These are phyloP conservation scores for Salix arbutifolia DNA, from an alignment of 345 rosid genomes.

Conservation along the genomic window DNA sequence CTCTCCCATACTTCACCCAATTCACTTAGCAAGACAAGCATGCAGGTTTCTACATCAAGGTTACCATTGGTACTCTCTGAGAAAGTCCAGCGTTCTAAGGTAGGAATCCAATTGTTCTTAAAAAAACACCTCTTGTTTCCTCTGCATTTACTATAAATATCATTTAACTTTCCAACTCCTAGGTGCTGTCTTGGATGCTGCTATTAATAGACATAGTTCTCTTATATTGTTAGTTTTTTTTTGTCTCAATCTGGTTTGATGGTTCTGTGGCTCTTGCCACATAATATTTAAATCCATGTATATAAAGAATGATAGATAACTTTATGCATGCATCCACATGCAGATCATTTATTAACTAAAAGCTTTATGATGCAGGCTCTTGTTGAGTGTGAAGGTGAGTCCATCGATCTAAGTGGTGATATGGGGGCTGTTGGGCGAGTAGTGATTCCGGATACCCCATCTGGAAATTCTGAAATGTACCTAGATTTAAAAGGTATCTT, in stretches of 20 bases:
- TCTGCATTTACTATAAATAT: neutral
- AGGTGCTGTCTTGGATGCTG: neutral
- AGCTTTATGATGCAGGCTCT: slow-evolving; percentile 62
- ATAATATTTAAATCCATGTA: neutral
- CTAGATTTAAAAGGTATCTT: slow-evolving; percentile 81
- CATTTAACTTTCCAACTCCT: neutral
- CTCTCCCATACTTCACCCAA: slow-evolving; percentile 13
- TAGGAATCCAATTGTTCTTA: slow-evolving; percentile 23
- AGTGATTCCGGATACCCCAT: slow-evolving; percentile 51
- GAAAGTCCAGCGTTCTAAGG: slow-evolving; percentile 87
- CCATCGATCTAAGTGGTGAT: slow-evolving; percentile 93
- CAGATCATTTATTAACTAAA: neutral
- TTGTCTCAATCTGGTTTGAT: neutral
- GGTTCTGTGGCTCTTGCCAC: neutral
- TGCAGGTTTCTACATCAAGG: slow-evolving; percentile 67
- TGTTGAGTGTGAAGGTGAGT: slow-evolving; percentile 93
- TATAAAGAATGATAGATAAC: neutral
- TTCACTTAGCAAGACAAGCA: slow-evolving; percentile 20
- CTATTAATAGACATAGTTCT: neutral
- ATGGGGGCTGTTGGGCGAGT: slow-evolving; percentile 93
- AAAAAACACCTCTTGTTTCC: neutral
- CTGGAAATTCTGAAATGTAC: slow-evolving; percentile 57
- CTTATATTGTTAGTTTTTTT: neutral
- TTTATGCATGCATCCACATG: neutral
- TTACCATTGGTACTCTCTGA: slow-evolving; percentile 88